A percentile compares a stretch with the other conserved stretches of the same genome.
phyloP scores from a whole-genome alignment of 2,329 filamentous ascomycete genomes.

The Dendrostoma leiphaemia region DNA sequence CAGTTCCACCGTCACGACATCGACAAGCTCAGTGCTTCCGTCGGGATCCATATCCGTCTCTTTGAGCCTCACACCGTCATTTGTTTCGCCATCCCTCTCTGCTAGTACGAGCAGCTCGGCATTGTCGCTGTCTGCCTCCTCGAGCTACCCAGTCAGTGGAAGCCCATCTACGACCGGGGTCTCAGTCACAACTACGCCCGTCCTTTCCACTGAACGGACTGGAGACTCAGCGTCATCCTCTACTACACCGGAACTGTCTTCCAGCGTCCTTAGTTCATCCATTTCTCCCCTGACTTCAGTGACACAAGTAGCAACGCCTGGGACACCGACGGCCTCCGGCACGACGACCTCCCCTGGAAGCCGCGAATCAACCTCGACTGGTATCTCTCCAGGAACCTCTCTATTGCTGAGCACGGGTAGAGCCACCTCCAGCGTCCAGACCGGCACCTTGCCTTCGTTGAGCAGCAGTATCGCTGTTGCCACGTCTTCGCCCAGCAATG shows the following conservation, averaged over 20 bases:
- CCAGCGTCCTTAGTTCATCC: background rate
- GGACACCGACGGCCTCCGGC: background rate
- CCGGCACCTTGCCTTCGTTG: background rate
- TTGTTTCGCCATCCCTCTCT: background rate
- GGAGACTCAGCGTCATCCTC: background rate
- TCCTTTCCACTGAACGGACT: background rate
- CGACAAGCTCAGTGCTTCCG: background rate
- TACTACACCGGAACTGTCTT: background rate
- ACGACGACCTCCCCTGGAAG: background rate
- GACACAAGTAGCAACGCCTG: background rate
- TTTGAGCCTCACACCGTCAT: background rate
- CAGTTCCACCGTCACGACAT: background rate
- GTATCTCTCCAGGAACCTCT: background rate
- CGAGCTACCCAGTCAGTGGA: background rate
- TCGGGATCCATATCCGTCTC: background rate
- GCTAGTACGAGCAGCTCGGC: background rate
- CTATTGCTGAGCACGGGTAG: background rate
- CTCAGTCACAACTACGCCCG: too few species aligned
- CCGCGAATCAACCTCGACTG: background rate
- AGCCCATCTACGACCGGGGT: background rate
- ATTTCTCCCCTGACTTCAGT: background rate
- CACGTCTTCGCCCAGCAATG: background rate
- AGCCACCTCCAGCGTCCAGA: background rate
- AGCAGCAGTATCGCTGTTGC: background rate
- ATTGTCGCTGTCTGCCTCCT: background rate